Evolutionary conservation across 495 filamentous ascomycete genomes (phyloP).

Genomic region (Endocarpon pusillum): DNA sequence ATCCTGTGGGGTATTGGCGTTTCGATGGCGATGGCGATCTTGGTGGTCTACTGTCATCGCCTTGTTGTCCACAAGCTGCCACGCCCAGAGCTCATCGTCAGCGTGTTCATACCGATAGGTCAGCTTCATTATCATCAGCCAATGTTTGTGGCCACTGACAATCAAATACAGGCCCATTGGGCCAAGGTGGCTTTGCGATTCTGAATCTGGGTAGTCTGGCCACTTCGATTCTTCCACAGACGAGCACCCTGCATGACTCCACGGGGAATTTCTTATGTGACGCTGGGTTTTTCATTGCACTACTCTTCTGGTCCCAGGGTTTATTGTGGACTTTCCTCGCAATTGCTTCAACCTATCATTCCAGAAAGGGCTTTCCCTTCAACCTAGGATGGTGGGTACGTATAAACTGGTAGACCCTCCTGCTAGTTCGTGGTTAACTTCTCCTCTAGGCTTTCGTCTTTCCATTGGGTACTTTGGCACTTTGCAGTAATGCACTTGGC

Average conservation of each 20-base stretch:
- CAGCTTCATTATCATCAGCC: too few species aligned
- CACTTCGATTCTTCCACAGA: constrained; percentile 30
- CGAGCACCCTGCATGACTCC: constrained; percentile 20
- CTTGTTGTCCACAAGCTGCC: constrained; percentile 39
- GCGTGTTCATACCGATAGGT: constrained; percentile 43
- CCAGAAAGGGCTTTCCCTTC: constrained; percentile 34
- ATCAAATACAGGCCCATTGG: too few species aligned
- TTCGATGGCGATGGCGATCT: constrained; percentile 34
- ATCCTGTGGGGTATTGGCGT: constrained; percentile 43
- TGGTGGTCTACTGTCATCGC: constrained; percentile 45
- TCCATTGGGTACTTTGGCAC: constrained; percentile 38
- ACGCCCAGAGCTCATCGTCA: constrained; percentile 40
- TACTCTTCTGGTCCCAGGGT: constrained; percentile 43
- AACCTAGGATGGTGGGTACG: constrained; percentile 58
- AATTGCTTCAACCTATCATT: constrained; percentile 14
- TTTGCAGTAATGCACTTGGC: constrained; percentile 29
- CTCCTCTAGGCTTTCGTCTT: constrained; percentile 51
- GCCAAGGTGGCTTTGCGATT: constrained; percentile 39
- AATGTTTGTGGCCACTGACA: too few species aligned
- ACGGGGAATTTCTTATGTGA: constrained; percentile 36
- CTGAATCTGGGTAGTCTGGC: constrained; percentile 39
- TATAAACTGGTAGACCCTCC: too few species aligned
- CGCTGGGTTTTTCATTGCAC: constrained; percentile 30
- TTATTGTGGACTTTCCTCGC: constrained; percentile 49
- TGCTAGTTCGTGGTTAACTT: too few species aligned